Percentiles rank a stretch among this genome's conserved stretches.
Conservation (phyloP, 306 rosid genomes). For the Acacia acuminata region DNA sequence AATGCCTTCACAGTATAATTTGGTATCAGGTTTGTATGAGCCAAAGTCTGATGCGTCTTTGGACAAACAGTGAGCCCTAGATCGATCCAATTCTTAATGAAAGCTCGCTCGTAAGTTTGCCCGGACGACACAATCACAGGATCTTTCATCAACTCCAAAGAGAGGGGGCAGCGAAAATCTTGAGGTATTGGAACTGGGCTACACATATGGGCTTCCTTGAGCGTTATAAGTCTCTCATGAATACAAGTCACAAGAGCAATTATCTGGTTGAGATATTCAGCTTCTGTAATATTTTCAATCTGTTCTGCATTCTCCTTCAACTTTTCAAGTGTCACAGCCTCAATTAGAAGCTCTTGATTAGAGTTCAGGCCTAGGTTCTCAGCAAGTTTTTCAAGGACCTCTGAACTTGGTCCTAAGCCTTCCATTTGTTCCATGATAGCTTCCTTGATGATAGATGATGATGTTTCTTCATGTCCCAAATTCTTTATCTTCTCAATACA, state of each 20-base stretch:
- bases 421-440: constrained; percentile 56
- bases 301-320: constrained; percentile 75
- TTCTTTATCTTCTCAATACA: background rate
- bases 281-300: constrained; percentile 59
- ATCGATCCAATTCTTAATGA: constrained; percentile 79
- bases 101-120: constrained; percentile 81
- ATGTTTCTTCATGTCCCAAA: constrained; percentile 42
- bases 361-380: constrained; percentile 55
- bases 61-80: constrained; percentile 81
- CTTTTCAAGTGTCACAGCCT: constrained; percentile 71
- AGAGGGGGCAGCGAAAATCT: constrained; percentile 92
- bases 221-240: constrained; percentile 51
- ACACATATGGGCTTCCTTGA: constrained; percentile 58
- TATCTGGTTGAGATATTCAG: constrained; percentile 60
- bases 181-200: constrained; percentile 59
- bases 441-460: constrained; percentile 51
- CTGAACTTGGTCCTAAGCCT: constrained; percentile 54
- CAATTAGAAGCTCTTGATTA: constrained; percentile 73
- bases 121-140: constrained; percentile 91
- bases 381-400: constrained; percentile 51
- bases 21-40: constrained; percentile 67
- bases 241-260: constrained; percentile 50
- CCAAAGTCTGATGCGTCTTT: constrained; percentile 75
- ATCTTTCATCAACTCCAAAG: constrained; percentile 88
- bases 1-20: constrained; percentile 71